Percentiles rank a stretch among this genome's conserved stretches.
phyloP scores from a whole-genome alignment of 306 rosid genomes.

The Cyamopsis tetragonoloba region DNA sequence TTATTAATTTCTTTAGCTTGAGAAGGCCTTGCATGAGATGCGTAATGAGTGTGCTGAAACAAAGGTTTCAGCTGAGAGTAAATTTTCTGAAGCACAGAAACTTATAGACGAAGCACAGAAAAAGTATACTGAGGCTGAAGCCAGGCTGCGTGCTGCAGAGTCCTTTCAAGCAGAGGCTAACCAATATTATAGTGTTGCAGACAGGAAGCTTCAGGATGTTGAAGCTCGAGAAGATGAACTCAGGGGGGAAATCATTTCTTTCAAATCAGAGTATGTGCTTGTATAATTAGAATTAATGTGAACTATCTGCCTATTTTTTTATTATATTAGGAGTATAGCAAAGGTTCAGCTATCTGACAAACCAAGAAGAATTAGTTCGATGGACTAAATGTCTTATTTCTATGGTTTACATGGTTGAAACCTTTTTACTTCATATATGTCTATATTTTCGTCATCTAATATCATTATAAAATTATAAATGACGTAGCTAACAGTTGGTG shows the following conservation, averaged over 20 bases:
- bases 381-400: background rate
- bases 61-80: constrained; percentile 62
- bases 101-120: constrained; percentile 48
- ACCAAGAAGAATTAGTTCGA: background rate
- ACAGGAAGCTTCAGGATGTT: constrained; percentile 59
- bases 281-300: background rate
- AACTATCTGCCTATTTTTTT: background rate
- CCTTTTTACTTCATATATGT: background rate
- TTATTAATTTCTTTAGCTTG: constrained; percentile 40
- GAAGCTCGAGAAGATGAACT: constrained; percentile 72
- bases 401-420: background rate
- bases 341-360: background rate
- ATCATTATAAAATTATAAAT: background rate
- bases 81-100: constrained; percentile 47
- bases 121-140: constrained; percentile 49
- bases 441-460: background rate
- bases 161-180: constrained; percentile 50
- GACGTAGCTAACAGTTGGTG: background rate
- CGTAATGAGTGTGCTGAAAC: constrained; percentile 66
- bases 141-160: constrained; percentile 48
- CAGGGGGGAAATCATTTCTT: constrained; percentile 41
- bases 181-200: constrained; percentile 45
- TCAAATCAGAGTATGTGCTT: constrained; percentile 54
- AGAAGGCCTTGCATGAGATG: constrained; percentile 63
- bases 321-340: background rate